Percentiles rank a stretch among this genome's conserved stretches.
phyloP scores from a whole-genome alignment of 192 early-diverging fungal species.

The Rhizoclosmatium sp. region DNA sequence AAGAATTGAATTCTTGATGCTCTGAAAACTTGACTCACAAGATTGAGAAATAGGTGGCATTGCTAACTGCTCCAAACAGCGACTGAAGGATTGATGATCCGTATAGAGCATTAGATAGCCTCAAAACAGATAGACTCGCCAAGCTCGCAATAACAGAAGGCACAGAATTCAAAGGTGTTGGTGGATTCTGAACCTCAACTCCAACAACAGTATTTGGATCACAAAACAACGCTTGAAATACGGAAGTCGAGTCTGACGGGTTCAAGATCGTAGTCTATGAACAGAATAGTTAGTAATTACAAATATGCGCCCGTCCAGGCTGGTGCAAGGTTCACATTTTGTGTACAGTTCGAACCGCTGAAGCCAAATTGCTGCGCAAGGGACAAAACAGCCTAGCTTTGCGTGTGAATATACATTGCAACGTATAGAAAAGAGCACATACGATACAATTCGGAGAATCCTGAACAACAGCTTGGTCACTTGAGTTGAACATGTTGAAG shows the following conservation, averaged over 20 bases:
- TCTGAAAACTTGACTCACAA: slow-evolving; percentile 17
- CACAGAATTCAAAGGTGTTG: neutral
- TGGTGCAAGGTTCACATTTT: slow-evolving; percentile 1
- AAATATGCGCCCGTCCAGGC: neutral
- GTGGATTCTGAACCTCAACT: slow-evolving; percentile 14
- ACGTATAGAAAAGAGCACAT: neutral
- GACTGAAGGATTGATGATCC: neutral
- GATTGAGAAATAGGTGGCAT: neutral
- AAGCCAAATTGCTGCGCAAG: neutral
- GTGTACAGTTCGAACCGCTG: neutral
- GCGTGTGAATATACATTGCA: neutral
- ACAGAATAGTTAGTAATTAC: neutral
- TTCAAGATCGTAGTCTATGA: slow-evolving; percentile 20
- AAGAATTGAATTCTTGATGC: neutral
- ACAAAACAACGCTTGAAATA: slow-evolving; percentile 24
- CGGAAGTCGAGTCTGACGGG: neutral
- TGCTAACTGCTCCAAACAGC: slow-evolving; percentile 3
- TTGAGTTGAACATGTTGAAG: neutral
- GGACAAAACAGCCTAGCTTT: neutral
- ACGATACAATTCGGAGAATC: neutral
- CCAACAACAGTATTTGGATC: slow-evolving; percentile 1
- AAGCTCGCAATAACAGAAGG: slow-evolving; percentile 1
- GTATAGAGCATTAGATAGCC: slow-evolving; percentile 11
- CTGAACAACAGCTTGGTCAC: neutral
- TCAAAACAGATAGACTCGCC: neutral